These are phyloP conservation scores for Amaranthus palmeri DNA, from an alignment of 148 eudicot species.

Conservation along the genomic window DNA sequence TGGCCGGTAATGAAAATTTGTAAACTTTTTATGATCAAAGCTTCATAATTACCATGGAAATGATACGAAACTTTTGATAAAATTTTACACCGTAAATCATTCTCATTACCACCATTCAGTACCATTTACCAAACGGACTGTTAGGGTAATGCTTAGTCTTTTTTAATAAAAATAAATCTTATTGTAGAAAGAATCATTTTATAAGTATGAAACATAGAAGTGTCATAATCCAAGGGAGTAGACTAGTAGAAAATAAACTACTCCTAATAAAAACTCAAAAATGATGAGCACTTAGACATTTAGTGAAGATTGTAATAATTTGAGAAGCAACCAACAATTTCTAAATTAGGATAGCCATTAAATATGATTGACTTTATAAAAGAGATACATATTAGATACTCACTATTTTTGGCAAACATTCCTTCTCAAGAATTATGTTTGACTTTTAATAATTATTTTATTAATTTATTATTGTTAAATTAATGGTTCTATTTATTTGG, in stretches of 20 bases:
- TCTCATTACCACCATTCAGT: too few species aligned
- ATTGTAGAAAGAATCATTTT: not conserved
- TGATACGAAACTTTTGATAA: too few species aligned
- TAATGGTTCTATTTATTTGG: conserved; percentile 1
- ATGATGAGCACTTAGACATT: not conserved
- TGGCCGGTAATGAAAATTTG: too few species aligned
- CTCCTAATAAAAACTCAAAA: too few species aligned
- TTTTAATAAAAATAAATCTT: too few species aligned
- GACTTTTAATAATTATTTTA: not conserved
- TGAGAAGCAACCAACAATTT: not conserved
- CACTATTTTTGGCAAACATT: not conserved
- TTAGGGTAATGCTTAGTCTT: too few species aligned
- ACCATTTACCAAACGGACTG: too few species aligned
- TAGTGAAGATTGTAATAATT: too few species aligned
- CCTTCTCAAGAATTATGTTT: conserved; percentile 5
- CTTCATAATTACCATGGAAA: too few species aligned
- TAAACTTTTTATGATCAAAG: too few species aligned
- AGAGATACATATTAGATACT: not conserved
- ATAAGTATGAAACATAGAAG: not conserved
- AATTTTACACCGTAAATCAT: too few species aligned
- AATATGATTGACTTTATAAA: conserved; percentile 4
- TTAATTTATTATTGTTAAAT: not conserved
- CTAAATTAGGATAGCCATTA: conserved; percentile 5
- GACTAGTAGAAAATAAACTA: not conserved
- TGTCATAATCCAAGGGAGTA: not conserved